A percentile compares a stretch with the other conserved stretches of the same genome.
These are phyloP conservation scores for Cutaneotrichosporon sp. DNA, from an alignment of 1,284 basidiomycete genomes.

Conservation along the genomic window DNA sequence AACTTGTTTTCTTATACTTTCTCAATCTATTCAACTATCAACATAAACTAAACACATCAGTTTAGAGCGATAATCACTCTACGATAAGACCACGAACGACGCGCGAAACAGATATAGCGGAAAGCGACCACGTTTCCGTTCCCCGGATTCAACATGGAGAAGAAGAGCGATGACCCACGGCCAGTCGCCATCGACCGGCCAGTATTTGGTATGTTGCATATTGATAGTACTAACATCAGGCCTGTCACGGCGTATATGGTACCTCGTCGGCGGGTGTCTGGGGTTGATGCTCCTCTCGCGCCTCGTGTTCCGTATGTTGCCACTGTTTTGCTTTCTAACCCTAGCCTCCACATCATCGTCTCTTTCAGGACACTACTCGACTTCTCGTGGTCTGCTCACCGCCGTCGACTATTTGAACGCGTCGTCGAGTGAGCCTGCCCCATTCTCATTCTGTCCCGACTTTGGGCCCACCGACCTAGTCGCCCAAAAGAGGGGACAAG, in stretches of 20 bases:
- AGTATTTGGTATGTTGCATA: conserved; percentile 27
- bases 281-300: conserved; percentile 65
- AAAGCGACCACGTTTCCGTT: no score
- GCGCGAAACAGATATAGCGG: no score
- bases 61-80: no score
- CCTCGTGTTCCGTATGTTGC: conserved; percentile 56
- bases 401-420: conserved; percentile 54
- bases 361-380: conserved; percentile 19
- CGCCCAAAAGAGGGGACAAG: conserved; percentile 71
- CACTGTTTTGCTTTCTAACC: neutral
- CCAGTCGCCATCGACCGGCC: neutral
- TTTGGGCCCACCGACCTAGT: conserved; percentile 78
- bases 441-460: conserved; percentile 85
- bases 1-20: no score
- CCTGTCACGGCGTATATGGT: conserved; percentile 62
- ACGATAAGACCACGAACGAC: no score
- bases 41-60: no score
- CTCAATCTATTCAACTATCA: no score
- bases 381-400: conserved; percentile 20
- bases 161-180: conserved; percentile 10
- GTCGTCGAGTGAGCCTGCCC: conserved; percentile 61
- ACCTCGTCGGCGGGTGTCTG: conserved; percentile 62
- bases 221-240: conserved; percentile 24
- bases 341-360: conserved; percentile 3
- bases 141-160: neutral